Evolutionary conservation across 441 rosid genomes (phyloP).

Genomic region (Populus hybrid): DNA sequence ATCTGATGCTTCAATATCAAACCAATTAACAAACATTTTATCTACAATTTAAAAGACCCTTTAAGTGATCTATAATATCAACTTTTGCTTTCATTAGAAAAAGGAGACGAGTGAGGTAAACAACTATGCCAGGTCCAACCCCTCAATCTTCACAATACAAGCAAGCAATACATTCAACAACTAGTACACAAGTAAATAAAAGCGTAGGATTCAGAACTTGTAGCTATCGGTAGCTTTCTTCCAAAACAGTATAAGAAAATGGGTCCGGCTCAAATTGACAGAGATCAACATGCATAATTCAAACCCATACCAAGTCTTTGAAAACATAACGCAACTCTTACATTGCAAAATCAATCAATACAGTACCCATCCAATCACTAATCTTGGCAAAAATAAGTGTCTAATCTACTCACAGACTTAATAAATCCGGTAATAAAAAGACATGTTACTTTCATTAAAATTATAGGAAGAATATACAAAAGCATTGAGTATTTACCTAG

Average conservation of each 20-base stretch:
- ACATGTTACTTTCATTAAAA: not conserved
- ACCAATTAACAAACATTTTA: not conserved
- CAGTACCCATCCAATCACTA: not conserved
- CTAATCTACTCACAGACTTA: not conserved
- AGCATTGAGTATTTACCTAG: conserved; percentile 45
- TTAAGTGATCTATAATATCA: not conserved
- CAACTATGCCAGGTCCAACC: not conserved
- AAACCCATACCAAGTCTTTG: not conserved
- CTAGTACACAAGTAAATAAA: not conserved
- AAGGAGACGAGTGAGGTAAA: not conserved
- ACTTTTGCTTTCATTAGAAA: not conserved
- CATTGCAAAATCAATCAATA: not conserved
- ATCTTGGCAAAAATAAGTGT: not conserved
- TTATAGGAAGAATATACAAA: not conserved
- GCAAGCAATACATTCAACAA: not conserved
- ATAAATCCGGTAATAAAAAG: not conserved
- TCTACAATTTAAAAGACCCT: not conserved
- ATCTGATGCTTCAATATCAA: no score
- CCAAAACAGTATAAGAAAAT: not conserved
- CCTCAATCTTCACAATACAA: not conserved
- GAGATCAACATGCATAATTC: not conserved
- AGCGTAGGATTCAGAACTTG: not conserved
- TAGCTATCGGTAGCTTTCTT: not conserved
- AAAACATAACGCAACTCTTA: not conserved
- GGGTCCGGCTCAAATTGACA: not conserved